These are phyloP conservation scores for Xylariaceae sp. DNA, from an alignment of 2,329 filamentous ascomycete genomes.

Conservation along the genomic window DNA sequence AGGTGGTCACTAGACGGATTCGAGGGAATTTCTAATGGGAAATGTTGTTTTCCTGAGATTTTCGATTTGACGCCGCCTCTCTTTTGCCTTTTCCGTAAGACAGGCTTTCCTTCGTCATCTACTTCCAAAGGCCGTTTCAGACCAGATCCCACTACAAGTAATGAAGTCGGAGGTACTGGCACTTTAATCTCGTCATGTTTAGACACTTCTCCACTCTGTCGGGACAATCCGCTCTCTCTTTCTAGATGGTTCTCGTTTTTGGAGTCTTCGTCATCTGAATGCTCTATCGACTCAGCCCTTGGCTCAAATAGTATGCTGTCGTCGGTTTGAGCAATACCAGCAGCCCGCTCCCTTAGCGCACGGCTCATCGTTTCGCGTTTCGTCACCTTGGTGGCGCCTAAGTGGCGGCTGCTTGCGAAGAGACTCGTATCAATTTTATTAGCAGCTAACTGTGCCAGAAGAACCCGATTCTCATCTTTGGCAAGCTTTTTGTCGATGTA, in stretches of 20 bases:
- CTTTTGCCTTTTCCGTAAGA: slow-evolving; percentile 83
- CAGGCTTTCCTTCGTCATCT: slow-evolving; percentile 78
- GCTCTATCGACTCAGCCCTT: slow-evolving; percentile 44
- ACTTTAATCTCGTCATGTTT: neutral
- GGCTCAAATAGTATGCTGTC: slow-evolving; percentile 61
- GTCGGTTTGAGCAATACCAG: slow-evolving; percentile 65
- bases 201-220: neutral
- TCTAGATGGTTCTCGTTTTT: slow-evolving; percentile 26
- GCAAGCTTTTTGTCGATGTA: slow-evolving; percentile 88
- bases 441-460: slow-evolving; percentile 82
- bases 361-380: slow-evolving; percentile 73
- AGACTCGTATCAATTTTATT: slow-evolving; percentile 82
- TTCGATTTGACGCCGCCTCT: slow-evolving; percentile 67
- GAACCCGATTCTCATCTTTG: slow-evolving; percentile 87
- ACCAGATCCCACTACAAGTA: slow-evolving; percentile 68
- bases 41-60: slow-evolving; percentile 50
- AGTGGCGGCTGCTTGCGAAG: slow-evolving; percentile 76
- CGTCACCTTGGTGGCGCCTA: slow-evolving; percentile 75
- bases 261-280: slow-evolving; percentile 44
- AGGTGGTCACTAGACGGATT: slow-evolving; percentile 37
- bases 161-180: slow-evolving; percentile 3
- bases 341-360: slow-evolving; percentile 68
- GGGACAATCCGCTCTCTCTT: slow-evolving; percentile 27
- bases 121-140: slow-evolving; percentile 86
- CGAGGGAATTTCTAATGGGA: slow-evolving; percentile 10